Conservation (phyloP, 352 stramenopile genomes). For the Phytophthora pisi region DNA sequence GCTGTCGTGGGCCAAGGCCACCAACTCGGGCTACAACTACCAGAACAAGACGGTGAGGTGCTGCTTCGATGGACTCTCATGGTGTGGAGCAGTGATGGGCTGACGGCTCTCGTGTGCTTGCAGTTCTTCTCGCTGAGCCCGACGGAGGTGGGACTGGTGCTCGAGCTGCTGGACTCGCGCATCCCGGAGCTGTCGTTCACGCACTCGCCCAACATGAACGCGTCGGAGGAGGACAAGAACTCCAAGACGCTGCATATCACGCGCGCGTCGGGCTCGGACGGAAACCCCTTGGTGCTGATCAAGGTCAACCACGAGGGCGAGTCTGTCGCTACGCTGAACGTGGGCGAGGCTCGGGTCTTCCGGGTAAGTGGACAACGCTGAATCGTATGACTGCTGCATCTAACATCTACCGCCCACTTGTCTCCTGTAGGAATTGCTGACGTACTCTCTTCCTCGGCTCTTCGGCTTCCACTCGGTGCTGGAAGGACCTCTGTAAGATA, state of each 20-base stretch:
- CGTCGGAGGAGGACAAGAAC: constrained; percentile 55
- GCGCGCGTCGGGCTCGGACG: constrained; percentile 45
- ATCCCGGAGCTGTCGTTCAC: constrained; percentile 68
- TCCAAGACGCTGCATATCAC: constrained; percentile 59
- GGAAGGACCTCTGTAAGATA: constrained; percentile 69
- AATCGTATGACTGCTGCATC: neutral
- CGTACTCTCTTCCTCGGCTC: constrained; percentile 77
- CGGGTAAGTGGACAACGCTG: constrained; percentile 21
- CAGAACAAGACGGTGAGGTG: constrained; percentile 75
- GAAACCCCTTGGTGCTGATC: constrained; percentile 60
- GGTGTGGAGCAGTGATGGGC: neutral
- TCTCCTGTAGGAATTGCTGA: constrained; percentile 60
- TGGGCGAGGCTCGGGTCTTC: constrained; percentile 71
- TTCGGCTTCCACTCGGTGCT: constrained; percentile 81
- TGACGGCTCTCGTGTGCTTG: constrained; percentile 11
- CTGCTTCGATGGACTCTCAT: neutral
- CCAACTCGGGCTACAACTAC: constrained; percentile 77
- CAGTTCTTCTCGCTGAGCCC: constrained; percentile 86
- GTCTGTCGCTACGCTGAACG: constrained; percentile 62
- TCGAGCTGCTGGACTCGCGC: constrained; percentile 77
- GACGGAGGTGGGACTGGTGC: constrained; percentile 75
- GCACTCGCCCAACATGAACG: constrained; percentile 85
- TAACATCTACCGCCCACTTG: neutral
- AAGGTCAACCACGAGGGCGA: constrained; percentile 60
- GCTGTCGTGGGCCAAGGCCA: constrained; percentile 81